Evolutionary conservation across 2,329 filamentous ascomycete species (phyloP), one percentile per base, ranked within the genome.

Genomic region (Stachybotrys echinatus): DNA sequence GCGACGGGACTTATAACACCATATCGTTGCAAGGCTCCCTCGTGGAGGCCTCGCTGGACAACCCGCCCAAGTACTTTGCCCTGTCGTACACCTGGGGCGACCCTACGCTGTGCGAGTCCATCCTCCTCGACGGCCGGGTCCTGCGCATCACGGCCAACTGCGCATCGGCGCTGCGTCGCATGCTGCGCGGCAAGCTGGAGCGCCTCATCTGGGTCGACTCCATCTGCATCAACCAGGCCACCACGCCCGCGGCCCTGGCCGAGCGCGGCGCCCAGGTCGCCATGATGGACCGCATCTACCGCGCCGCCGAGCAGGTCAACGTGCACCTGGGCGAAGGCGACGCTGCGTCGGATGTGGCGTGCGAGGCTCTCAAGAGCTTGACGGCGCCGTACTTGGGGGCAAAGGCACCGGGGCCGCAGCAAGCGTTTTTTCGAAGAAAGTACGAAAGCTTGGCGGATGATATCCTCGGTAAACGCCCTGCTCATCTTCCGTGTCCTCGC

Each of bases 191-290:
- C 14, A 46, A 34, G 27, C n/a, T 34, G 6, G 44, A 46, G n/a
- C 44, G 23, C 14, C 18, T 46, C 17, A 46, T 46, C 44, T 46
- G 44, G 44, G 23, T 46, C n/a, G 44, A 46, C 44, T 46, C 44
- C 6, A 46, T 46, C 12, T 46, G 44, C 44, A 46, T 46, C 23
- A 46, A 46, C 44, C 44, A 46, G 19, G 44, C 23, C 12, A 46
- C n/a, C 27, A 34, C 44, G n/a, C 27, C 44, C 17, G 14, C 5
- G 5, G 44, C 44, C 12, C 23, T 46, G 44, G 44, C 44, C n/a
- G 44, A 46, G 19, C 44, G 44, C 23, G 23, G 44, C 12, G 22
- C n/a, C 7, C 44, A 46, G 23, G 44, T 46, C 20, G 23, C 44
- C 12, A 6, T 46, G 27, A 46, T 46, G 44, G 44, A 46, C 23